A percentile compares a stretch with the other conserved stretches of the same genome.
Conservation (phyloP, 768 basidiomycete genomes). For the Steccherinum ochraceum region DNA sequence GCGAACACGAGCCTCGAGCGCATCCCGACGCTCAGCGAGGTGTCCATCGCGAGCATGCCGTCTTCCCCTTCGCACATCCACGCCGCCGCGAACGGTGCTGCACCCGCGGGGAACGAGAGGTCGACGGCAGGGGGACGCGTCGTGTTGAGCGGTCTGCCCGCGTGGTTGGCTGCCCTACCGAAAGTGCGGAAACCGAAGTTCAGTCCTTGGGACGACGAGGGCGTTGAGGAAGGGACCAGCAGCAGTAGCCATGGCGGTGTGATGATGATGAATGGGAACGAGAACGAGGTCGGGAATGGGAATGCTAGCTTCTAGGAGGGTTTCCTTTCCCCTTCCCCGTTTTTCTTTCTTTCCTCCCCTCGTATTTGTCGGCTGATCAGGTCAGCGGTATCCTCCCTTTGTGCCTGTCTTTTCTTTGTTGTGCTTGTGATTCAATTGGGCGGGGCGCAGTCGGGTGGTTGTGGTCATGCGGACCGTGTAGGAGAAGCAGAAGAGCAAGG, state of each 20-base stretch:
- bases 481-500: background rate
- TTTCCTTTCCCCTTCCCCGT: background rate
- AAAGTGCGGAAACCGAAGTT: constrained; percentile 62
- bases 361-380: too few relatives aligned
- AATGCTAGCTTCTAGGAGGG: background rate
- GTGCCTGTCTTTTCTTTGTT: background rate
- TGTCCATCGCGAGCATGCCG: constrained; percentile 40
- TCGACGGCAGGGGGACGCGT: constrained; percentile 15
- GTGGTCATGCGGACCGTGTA: background rate
- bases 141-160: constrained; percentile 17
- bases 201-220: constrained; percentile 81
- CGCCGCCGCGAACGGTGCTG: constrained; percentile 21
- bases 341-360: background rate
- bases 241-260: background rate
- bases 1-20: constrained; percentile 72
- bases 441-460: background rate
- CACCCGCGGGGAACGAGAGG: constrained; percentile 4
- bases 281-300: background rate
- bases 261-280: too few relatives aligned
- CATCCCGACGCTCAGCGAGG: constrained; percentile 72
- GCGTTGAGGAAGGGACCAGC: constrained; percentile 20
- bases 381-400: background rate
- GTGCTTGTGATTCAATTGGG: background rate
- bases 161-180: constrained; percentile 65
- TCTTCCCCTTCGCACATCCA: constrained; percentile 45